A percentile compares a stretch with the other conserved stretches of the same genome.
phyloP scores from a whole-genome alignment of 2,329 filamentous ascomycete genomes.

The Hymenoscyphus fructigenus region DNA sequence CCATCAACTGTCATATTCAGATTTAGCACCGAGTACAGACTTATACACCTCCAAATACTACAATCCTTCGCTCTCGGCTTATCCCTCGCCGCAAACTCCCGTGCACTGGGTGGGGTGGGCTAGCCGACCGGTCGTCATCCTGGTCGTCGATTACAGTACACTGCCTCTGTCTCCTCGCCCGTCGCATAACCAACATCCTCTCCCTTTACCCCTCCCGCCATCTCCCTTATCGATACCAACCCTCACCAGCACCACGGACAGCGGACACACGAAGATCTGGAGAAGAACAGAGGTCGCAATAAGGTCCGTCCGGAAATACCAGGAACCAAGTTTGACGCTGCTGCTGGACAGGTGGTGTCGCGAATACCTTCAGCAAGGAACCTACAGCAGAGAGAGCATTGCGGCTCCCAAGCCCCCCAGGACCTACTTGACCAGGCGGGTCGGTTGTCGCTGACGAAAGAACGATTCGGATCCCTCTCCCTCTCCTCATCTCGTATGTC shows the following conservation, averaged over 20 bases:
- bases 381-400: constrained; percentile 13
- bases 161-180: constrained; percentile 19
- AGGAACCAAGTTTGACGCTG: constrained; percentile 9
- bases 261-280: constrained; percentile 14
- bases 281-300: constrained; percentile 8
- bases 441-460: constrained; percentile 7
- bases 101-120: constrained; percentile 4
- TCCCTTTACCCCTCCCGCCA: constrained; percentile 1
- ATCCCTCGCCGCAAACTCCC: constrained; percentile 10
- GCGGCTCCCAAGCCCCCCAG: constrained; percentile 19
- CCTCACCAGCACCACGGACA: constrained; percentile 17
- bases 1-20: neutral
- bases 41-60: neutral
- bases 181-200: constrained; percentile 21
- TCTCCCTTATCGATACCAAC: neutral
- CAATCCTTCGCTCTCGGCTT: constrained; percentile 4
- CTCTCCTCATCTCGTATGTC: constrained; percentile 24
- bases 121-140: constrained; percentile 13
- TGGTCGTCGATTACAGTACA: constrained; percentile 23
- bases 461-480: constrained; percentile 5
- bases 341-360: constrained; percentile 24
- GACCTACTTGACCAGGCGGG: constrained; percentile 21
- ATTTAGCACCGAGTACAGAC: neutral
- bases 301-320: neutral
- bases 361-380: constrained; percentile 4